These are phyloP conservation scores for Lactarius hengduanensis DNA, from an alignment of 768 basidiomycete species.

Conservation along the genomic window DNA sequence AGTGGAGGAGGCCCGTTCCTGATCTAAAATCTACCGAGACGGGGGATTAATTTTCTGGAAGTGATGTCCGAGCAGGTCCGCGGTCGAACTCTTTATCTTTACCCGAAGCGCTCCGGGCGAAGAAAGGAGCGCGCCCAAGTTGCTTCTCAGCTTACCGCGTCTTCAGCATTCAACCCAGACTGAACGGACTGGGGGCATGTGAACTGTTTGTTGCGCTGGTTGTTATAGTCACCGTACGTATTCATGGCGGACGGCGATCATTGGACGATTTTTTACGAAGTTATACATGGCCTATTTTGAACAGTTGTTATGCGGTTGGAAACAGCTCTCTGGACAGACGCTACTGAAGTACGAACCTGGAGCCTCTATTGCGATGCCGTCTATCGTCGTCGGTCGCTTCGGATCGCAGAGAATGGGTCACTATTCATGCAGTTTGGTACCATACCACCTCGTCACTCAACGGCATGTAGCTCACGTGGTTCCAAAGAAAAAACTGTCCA, in stretches of 20 bases:
- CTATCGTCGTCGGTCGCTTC: neutral
- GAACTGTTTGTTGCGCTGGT: neutral
- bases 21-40: neutral
- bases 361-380: neutral
- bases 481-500: neutral
- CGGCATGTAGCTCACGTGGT: neutral
- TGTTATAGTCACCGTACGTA: neutral
- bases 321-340: neutral
- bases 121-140: neutral
- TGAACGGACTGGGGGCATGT: neutral
- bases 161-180: neutral
- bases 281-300: neutral
- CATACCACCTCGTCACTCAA: neutral
- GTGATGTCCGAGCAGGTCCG: neutral
- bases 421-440: neutral
- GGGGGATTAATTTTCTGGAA: neutral
- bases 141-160: neutral
- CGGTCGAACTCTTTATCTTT: neutral
- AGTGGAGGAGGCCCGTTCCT: neutral
- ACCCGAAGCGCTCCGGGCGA: constrained; percentile 1
- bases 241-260: neutral
- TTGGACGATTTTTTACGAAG: neutral
- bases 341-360: neutral
- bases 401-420: neutral
- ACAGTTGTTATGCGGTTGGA: neutral